phyloP scores from a whole-genome alignment of 2,329 filamentous ascomycete species.

The Neopestalotiopsis sp. region DNA sequence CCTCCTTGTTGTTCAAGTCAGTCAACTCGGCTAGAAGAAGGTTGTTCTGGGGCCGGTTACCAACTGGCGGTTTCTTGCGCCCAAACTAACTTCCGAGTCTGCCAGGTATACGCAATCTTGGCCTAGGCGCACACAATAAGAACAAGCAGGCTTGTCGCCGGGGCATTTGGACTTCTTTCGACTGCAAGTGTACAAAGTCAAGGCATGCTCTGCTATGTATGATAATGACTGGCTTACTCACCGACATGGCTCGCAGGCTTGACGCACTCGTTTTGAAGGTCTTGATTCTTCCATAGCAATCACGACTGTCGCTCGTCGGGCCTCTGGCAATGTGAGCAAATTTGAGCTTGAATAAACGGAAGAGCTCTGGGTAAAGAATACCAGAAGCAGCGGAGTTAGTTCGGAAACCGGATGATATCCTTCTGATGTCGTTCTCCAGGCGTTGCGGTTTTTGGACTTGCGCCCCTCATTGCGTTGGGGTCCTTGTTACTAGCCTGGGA shows the following conservation, averaged over 20 bases:
- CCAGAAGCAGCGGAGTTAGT: background rate
- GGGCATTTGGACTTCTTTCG: background rate
- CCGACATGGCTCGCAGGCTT: background rate
- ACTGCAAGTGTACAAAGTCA: background rate
- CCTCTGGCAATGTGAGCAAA: background rate
- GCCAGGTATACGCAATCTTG: background rate
- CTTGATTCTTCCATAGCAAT: background rate
- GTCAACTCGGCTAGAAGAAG: background rate
- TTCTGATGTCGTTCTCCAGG: background rate
- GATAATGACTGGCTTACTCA: background rate
- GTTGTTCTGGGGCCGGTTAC: background rate
- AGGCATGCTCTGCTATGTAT: background rate
- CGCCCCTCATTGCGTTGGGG: background rate
- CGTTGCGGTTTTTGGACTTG: background rate
- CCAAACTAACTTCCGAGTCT: background rate
- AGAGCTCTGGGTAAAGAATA: background rate
- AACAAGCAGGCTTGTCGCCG: background rate
- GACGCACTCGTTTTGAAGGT: background rate
- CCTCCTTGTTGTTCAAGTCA: background rate
- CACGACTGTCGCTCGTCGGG: background rate
- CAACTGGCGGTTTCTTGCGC: background rate
- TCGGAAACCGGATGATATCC: background rate
- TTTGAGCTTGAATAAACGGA: background rate
- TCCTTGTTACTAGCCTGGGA: background rate
- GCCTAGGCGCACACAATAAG: background rate